These are phyloP conservation scores for Trichoderma pleuroti DNA, from an alignment of 2,329 filamentous ascomycete genomes.

Conservation along the genomic window DNA sequence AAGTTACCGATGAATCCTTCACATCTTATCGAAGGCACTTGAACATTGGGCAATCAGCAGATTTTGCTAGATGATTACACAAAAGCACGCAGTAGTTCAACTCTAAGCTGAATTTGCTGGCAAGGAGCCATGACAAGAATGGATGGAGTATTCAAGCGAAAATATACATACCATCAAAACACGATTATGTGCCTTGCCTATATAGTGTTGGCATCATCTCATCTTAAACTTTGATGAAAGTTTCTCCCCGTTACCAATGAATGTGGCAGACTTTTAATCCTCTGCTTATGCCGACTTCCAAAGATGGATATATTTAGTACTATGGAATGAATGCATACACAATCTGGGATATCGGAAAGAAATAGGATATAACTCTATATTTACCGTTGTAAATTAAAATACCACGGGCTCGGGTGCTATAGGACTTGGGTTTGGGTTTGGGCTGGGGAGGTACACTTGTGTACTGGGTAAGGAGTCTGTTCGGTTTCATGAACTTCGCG, in stretches of 20 bases:
- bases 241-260: background rate
- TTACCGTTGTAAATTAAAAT: background rate
- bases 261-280: background rate
- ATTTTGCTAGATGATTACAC: background rate
- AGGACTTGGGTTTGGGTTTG: rapidly evolving
- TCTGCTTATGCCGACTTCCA: background rate
- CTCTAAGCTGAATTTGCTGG: background rate
- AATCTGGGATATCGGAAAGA: background rate
- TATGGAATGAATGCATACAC: background rate
- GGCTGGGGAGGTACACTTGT: background rate
- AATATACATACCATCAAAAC: background rate
- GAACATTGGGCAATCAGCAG: background rate
- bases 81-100: background rate
- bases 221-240: background rate
- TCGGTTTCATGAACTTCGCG: background rate
- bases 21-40: background rate
- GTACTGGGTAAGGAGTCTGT: background rate
- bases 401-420: background rate
- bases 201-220: background rate
- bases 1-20: background rate
- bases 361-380: background rate
- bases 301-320: background rate
- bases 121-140: background rate
- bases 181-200: background rate
- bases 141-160: background rate